Conservation (phyloP, 139 green algal species). For the Picochlorum costavermella region DNA sequence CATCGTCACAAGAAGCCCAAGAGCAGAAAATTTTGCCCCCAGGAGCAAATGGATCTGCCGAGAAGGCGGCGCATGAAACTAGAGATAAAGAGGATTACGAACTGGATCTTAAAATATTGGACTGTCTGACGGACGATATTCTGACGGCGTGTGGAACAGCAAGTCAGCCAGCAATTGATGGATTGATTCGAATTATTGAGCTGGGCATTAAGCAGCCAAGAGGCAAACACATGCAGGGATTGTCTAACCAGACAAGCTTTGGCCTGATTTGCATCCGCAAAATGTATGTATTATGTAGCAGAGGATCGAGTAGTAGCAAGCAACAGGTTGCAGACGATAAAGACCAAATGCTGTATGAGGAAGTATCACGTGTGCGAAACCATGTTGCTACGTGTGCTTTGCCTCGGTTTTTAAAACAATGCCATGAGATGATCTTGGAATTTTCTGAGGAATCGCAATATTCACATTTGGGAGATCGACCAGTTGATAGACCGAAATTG, state of each 20-base stretch:
- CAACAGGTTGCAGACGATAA: not conserved
- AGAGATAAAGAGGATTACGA: constrained; percentile 37
- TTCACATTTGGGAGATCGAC: constrained; percentile 1
- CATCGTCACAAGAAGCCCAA: too few species aligned
- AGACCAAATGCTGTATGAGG: not conserved
- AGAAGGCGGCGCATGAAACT: too few species aligned
- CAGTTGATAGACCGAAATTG: constrained; percentile 3
- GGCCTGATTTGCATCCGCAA: constrained; percentile 68
- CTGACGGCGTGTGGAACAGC: constrained; percentile 39
- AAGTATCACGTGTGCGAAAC: constrained; percentile 13
- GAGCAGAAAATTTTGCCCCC: too few species aligned
- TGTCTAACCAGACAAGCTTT: constrained; percentile 44
- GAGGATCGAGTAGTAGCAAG: constrained; percentile 28
- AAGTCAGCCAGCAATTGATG: constrained; percentile 32
- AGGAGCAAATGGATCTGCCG: too few species aligned
- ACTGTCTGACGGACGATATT: constrained; percentile 64
- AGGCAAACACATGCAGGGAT: constrained; percentile 16
- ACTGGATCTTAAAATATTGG: constrained; percentile 55
- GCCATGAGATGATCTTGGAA: constrained; percentile 39
- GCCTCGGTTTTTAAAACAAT: constrained; percentile 56
- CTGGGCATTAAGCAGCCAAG: constrained; percentile 19
- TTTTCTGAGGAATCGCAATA: constrained; percentile 6
- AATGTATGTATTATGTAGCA: constrained; percentile 73
- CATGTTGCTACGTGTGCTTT: constrained; percentile 57
- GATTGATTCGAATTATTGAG: constrained; percentile 60